phyloP scores from a whole-genome alignment of 1,284 basidiomycete genomes.

The Macrocystidia cucumis region DNA sequence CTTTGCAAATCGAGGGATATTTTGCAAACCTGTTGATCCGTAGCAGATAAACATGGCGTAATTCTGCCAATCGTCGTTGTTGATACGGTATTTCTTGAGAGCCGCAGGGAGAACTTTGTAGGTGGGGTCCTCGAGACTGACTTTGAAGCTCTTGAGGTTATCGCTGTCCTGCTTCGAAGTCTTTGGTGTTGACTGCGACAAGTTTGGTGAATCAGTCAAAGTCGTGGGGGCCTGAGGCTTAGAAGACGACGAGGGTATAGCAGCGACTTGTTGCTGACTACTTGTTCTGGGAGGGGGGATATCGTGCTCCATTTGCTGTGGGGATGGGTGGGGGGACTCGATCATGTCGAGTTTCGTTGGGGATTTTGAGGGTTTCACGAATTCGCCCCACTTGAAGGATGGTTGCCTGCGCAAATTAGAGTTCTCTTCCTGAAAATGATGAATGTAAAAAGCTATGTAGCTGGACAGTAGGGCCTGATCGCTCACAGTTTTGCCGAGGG shows the following conservation, averaged over 20 bases:
- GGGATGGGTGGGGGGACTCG: conserved; percentile 73
- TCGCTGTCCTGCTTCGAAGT: conserved; percentile 61
- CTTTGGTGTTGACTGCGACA: conserved; percentile 28
- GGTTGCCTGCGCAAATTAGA: conserved; percentile 56
- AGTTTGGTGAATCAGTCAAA: conserved; percentile 25
- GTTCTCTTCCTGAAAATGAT: conserved; percentile 29
- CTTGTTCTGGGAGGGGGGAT: conserved; percentile 25
- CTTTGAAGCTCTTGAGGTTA: conserved; percentile 82
- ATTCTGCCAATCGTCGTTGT: conserved; percentile 97
- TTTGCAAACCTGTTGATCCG: conserved; percentile 69
- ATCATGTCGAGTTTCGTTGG: conserved; percentile 61
- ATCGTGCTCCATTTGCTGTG: conserved; percentile 68
- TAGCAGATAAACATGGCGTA: conserved; percentile 99
- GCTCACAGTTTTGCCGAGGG: conserved; percentile 29
- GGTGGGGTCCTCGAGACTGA: conserved; percentile 93
- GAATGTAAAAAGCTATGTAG: conserved; percentile 1
- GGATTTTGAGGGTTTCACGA: conserved; percentile 62
- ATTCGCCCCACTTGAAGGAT: conserved; percentile 80
- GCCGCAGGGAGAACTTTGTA: conserved; percentile 98
- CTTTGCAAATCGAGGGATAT: not conserved
- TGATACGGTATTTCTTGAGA: conserved; percentile 97
- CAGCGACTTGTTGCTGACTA: conserved; percentile 14
- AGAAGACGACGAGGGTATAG: conserved; percentile 11
- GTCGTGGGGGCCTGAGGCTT: conserved; percentile 20
- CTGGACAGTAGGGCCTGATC: conserved; percentile 2